Evolutionary conservation across 2,329 filamentous ascomycete species (phyloP).

Genomic region (Ophiostoma quercus): DNA sequence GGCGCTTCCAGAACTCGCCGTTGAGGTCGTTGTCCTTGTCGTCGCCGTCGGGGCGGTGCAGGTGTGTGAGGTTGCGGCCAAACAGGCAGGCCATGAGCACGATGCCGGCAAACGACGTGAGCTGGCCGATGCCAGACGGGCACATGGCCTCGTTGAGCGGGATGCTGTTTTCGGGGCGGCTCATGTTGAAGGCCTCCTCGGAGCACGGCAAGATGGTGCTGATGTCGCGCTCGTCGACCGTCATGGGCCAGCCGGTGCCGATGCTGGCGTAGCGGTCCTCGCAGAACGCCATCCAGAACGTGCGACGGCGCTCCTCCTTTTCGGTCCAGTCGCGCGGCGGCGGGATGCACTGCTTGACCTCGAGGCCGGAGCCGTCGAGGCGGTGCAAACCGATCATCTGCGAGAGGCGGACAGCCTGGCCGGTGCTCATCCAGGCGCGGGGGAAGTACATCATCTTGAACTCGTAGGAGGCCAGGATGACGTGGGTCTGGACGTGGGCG

Average conservation of each 20-base stretch:
- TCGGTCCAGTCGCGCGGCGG: slow-evolving; percentile 91
- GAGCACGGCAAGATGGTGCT: slow-evolving; percentile 76
- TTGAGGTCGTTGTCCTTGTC: slow-evolving; percentile 84
- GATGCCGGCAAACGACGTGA: slow-evolving; percentile 75
- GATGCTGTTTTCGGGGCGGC: slow-evolving; percentile 65
- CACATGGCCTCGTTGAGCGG: slow-evolving; percentile 65
- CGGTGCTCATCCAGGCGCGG: slow-evolving; percentile 88
- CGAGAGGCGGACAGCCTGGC: slow-evolving; percentile 69
- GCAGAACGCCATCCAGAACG: slow-evolving; percentile 92
- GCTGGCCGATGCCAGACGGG: slow-evolving; percentile 63
- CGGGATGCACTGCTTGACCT: slow-evolving; percentile 87
- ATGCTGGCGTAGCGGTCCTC: slow-evolving; percentile 91
- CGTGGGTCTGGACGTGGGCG: slow-evolving; percentile 79
- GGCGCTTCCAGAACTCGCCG: slow-evolving; percentile 92
- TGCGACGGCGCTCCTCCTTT: slow-evolving; percentile 80
- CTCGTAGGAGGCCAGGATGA: slow-evolving; percentile 75
- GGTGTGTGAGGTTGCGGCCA: slow-evolving; percentile 82
- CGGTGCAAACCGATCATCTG: slow-evolving; percentile 93
- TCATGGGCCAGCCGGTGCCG: slow-evolving; percentile 96
- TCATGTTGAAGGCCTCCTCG: slow-evolving; percentile 79
- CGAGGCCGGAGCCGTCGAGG: slow-evolving; percentile 72
- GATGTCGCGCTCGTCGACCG: slow-evolving; percentile 85
- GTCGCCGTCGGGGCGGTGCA: slow-evolving; percentile 77
- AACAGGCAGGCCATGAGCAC: slow-evolving; percentile 84
- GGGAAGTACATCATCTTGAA: slow-evolving; percentile 99